Evolutionary conservation across 179 eudicot species (phyloP), one percentile per base, ranked within the genome.

Genomic region (Drosera spatulata): DNA sequence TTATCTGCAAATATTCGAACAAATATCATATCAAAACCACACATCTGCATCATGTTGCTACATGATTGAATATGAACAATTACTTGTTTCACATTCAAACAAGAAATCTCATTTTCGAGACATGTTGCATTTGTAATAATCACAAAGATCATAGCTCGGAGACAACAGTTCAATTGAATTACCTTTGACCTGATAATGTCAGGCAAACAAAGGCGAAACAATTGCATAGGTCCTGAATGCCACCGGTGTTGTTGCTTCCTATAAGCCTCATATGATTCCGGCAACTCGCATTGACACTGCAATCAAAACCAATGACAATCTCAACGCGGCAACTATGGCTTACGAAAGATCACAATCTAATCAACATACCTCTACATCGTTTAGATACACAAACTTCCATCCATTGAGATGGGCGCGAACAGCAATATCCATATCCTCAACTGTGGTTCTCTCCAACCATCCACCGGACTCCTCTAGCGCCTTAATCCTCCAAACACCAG

Each of bases 401-500:
- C 82, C 82, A 62, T 75, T 53, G 55, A 78, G 82, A 75, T 78
- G 82, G 50, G 82, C 82, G 33, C 33, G 33, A 22, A 22, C 33
- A 22, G 33, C 33, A 22, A 22, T 22, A 22, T 22, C 33, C 33
- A 22, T 22, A 22, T 22, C 33, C 33, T 22, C 33, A 22, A 22
- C 33, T 22, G 33, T 22, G 33, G 33, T 94, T 68, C 99, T 81
- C 85, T 94, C 99, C 73, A 94, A 68, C 99, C 99, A 57, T 77
- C 82, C 95, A 65, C 99, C 99, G 2, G 96, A 86, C 10, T 87
- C 99, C 62, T 90, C 97, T 57, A 94, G 80, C 6, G 99, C 94
- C 80, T 87, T 94, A 46, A 86, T 85, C 66, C 99, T 77, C 99
- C 99, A 94, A 44, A 94, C 99, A 55, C 99, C 97, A 3, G 99